Evolutionary conservation across 1,284 basidiomycete genomes (phyloP).

Genomic region (Apiotrichum domesticum): DNA sequence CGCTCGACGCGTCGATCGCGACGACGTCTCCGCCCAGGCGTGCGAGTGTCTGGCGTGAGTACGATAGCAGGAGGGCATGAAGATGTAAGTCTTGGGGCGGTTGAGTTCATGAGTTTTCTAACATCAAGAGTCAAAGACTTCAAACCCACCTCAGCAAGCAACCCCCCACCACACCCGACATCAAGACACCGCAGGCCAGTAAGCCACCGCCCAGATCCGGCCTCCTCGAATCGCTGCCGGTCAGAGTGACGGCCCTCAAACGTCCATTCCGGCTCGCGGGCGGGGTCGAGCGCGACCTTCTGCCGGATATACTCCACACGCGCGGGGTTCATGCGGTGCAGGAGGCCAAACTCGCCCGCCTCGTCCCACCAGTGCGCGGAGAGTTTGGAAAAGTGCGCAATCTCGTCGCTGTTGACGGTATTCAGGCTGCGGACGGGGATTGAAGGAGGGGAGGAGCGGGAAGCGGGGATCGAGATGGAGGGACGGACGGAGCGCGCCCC

Average conservation of each 20-base stretch:
- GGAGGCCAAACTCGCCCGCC: slow-evolving; percentile 76
- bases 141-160: slow-evolving; percentile 74
- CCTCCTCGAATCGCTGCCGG: slow-evolving; percentile 31
- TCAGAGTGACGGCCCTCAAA: slow-evolving; percentile 42
- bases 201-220: slow-evolving; percentile 48
- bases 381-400: slow-evolving; percentile 85
- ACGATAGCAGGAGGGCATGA: not conserved
- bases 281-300: slow-evolving; percentile 59
- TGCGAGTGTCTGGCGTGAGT: slow-evolving; percentile 62
- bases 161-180: slow-evolving; percentile 91
- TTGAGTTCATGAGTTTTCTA: too few relatives aligned
- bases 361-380: slow-evolving; percentile 97
- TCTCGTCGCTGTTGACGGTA: slow-evolving; percentile 70
- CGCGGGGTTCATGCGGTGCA: slow-evolving; percentile 94
- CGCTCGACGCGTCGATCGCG: slow-evolving; percentile 82
- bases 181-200: slow-evolving; percentile 66
- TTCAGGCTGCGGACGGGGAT: slow-evolving; percentile 19
- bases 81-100: too few relatives aligned
- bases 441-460: not conserved
- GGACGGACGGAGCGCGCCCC: not conserved
- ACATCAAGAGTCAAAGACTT: not conserved
- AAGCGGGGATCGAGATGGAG: not conserved
- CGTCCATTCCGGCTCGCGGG: slow-evolving; percentile 52
- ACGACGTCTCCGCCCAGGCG: slow-evolving; percentile 78
- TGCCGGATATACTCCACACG: slow-evolving; percentile 78